Percentiles rank a stretch among this genome's conserved stretches.
phyloP scores from a whole-genome alignment of 2,329 filamentous ascomycete species.

The Podosphaera aphanis region DNA sequence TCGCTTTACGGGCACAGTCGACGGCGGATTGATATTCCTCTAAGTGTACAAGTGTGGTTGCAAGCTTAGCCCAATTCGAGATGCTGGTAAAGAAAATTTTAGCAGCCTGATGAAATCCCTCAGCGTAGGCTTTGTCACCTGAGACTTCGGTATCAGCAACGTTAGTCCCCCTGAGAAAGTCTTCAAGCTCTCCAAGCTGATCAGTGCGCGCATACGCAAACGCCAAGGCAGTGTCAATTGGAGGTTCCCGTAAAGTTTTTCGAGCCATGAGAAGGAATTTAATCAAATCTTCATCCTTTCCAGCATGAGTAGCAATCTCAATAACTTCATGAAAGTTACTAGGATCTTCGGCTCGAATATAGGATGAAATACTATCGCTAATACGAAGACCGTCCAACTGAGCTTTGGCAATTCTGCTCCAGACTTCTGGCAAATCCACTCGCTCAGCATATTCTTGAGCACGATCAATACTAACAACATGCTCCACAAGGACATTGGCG shows the following conservation, averaged over 20 bases:
- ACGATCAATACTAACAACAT: conserved; percentile 93
- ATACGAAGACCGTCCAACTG: conserved; percentile 90
- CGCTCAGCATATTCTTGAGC: conserved; percentile 89
- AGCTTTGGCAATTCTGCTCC: conserved; percentile 95
- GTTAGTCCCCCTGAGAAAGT: conserved; percentile 81
- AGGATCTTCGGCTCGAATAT: conserved; percentile 83
- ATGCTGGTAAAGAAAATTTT: conserved; percentile 98
- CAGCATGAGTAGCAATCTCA: conserved; percentile 79
- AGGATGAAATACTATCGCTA: conserved; percentile 81
- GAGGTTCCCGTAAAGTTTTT: conserved; percentile 82
- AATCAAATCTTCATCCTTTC: conserved; percentile 93
- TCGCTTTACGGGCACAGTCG: conserved; percentile 92
- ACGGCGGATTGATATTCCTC: conserved; percentile 94
- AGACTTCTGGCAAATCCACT: conserved; percentile 82
- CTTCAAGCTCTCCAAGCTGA: conserved; percentile 78
- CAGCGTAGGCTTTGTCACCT: conserved; percentile 90
- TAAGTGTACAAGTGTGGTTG: conserved; percentile 90
- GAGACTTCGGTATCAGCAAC: conserved; percentile 91
- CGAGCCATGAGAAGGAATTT: conserved; percentile 93
- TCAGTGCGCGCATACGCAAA: conserved; percentile 86
- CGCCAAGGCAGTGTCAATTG: conserved; percentile 79
- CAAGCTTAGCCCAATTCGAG: conserved; percentile 98
- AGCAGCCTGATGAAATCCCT: conserved; percentile 82
- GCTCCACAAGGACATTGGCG: conserved; percentile 77
- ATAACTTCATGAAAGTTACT: conserved; percentile 91